Evolutionary conservation across 2,329 filamentous ascomycete genomes (phyloP).

Genomic region (Xylariaceae sp.): DNA sequence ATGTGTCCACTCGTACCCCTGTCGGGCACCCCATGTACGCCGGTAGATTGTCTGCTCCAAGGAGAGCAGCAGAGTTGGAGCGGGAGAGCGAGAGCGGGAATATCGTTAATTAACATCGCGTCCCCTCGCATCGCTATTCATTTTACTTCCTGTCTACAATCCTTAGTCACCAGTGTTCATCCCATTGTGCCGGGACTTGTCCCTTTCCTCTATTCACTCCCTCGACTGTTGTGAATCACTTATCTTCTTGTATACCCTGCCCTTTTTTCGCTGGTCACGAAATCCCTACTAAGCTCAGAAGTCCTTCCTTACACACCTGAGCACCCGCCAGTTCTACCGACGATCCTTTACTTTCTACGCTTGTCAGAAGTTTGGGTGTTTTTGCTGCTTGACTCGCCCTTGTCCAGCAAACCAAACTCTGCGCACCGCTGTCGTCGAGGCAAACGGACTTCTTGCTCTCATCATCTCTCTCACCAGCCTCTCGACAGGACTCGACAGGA

Average conservation of each 20-base stretch:
- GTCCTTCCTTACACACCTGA: constrained; percentile 24
- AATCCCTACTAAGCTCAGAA: constrained; percentile 21
- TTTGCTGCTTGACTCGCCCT: no score
- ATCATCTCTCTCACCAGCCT: constrained; percentile 10
- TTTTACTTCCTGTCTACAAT: constrained; percentile 15
- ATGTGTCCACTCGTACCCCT: no score
- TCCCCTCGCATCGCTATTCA: constrained; percentile 16
- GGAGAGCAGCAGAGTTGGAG: constrained; percentile 7
- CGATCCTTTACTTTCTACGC: constrained; percentile 13
- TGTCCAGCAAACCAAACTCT: no score
- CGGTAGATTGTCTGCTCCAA: neutral
- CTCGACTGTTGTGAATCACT: constrained; percentile 16
- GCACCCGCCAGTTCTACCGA: constrained; percentile 8
- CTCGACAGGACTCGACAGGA: constrained; percentile 1
- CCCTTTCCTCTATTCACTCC: constrained; percentile 25
- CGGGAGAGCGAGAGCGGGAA: constrained; percentile 10
- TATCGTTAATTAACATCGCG: constrained; percentile 13
- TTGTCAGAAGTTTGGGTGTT: no score
- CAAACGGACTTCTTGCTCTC: neutral
- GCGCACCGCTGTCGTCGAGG: no score
- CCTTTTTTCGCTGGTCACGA: constrained; percentile 25
- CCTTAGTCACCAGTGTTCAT: constrained; percentile 8
- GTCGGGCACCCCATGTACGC: no score
- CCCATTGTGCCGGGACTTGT: constrained; percentile 18
- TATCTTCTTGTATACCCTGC: neutral